Base-by-base conservation (phyloP, 2,329 filamentous ascomycete species). In the Xylariaceae sp. region DNA sequence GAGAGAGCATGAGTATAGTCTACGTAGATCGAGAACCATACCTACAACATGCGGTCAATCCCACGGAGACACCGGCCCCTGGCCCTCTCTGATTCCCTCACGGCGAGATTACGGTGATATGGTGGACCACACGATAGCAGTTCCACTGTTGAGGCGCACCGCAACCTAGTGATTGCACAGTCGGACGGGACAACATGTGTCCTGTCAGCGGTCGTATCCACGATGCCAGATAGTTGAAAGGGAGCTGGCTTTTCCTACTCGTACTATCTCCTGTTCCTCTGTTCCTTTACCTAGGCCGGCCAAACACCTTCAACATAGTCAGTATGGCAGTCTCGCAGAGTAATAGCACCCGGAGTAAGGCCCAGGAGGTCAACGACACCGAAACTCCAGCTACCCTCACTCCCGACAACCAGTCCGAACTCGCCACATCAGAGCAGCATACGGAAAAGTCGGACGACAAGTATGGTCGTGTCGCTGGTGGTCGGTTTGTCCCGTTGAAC, bases 381-480 rank as follows among this genome's bases (percentile, higher is more conserved):
- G 39, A 34, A 8, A 42, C 29, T 15, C 16, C 33, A 6, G 18
- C 33, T 17, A 28, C n/a, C n/a, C 17, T 42, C 19, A 29, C 39
- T 3, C 39, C 39, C 16, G 34, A 42, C 30, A 15, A 17, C 11
- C 28, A 30, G 16, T 42, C 39, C 3, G 26, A 36, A 8, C 24
- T 13, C 26, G 17, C 22, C 13, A 24, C 29, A 18, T 28, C 31
- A 28, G 29, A 37, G 15, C 39, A 41, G 15, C 31, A 38, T 4
- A 19, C 19, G n/a, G 36, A 38, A 17, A 31, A 40, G 15, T 9
- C 34, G 38, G 43, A 47, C 1, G 35, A 40, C 9, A 47, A 35
- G 22, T 35, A 45, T 19, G 66, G 66, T 18, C 54, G 66, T 13
- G 55, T 71, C 24, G 61, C 58, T 26, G 68, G 68, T 43, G 66